Evolutionary conservation across 805 yeast species (phyloP).

Genomic region (Monosporozyma solicola): DNA sequence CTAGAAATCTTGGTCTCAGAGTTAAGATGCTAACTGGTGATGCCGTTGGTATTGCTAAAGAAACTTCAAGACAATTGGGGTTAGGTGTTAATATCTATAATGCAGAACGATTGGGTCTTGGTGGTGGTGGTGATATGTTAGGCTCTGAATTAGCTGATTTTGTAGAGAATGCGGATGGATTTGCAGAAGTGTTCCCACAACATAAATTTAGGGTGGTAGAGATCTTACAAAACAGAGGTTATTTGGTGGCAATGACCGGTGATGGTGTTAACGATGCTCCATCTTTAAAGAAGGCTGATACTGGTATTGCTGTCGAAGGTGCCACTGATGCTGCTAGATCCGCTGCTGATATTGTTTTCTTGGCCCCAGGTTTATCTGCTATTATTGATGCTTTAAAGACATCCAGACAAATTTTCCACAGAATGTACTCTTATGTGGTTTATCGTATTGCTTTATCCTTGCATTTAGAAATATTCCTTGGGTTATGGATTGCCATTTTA

Average conservation of each 20-base stretch:
- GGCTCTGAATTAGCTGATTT: constrained; percentile 97
- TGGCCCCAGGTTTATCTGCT: constrained; percentile 92
- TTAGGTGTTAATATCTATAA: constrained; percentile 92
- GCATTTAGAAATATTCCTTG: constrained; percentile 90
- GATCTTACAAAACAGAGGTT: constrained; percentile 91
- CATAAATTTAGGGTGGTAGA: constrained; percentile 94
- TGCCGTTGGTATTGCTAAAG: constrained; percentile 98
- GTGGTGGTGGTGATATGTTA: constrained; percentile 93
- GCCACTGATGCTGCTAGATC: constrained; percentile 96
- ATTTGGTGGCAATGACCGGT: constrained; percentile 98
- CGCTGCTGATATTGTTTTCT: constrained; percentile 93
- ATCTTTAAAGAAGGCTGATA: constrained; percentile 89
- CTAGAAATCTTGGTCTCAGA: constrained; percentile 82
- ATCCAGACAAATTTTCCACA: constrained; percentile 95
- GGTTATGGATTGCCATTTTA: constrained; percentile 94
- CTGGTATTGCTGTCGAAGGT: constrained; percentile 98
- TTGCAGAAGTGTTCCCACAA: constrained; percentile 98
- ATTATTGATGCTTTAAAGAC: constrained; percentile 92
- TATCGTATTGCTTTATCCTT: constrained; percentile 95
- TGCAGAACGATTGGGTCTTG: constrained; percentile 93
- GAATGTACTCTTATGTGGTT: constrained; percentile 96
- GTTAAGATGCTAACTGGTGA: constrained; percentile 98
- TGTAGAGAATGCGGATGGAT: constrained; percentile 97
- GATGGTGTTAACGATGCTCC: constrained; percentile 99
- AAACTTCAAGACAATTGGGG: constrained; percentile 96